Conservation (phyloP, 2,329 filamentous ascomycete genomes). For the Penicillium occitanis region DNA sequence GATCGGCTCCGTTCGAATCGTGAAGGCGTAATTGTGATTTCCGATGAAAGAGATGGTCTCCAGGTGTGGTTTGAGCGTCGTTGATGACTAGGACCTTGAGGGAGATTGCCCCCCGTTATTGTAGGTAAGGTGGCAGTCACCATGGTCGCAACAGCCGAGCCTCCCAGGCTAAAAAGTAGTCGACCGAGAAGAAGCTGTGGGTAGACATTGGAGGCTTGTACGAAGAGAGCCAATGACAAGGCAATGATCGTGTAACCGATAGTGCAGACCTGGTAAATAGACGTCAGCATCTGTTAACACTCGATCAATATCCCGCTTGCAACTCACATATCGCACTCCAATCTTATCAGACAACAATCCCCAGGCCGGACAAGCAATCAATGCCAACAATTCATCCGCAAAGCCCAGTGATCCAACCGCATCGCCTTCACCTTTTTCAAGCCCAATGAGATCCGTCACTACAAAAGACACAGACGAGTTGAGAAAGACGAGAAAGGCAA, state of each 20-base stretch:
- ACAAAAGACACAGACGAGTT: conserved; percentile 65
- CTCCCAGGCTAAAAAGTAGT: conserved; percentile 84
- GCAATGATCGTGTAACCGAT: conserved; percentile 81
- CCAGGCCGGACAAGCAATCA: conserved; percentile 52
- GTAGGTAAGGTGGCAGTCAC: conserved; percentile 89
- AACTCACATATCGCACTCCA: conserved; percentile 48
- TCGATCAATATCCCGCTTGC: background rate
- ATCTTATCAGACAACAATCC: conserved; percentile 52
- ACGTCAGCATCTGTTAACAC: background rate
- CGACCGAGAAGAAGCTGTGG: conserved; percentile 82
- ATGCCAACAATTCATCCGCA: conserved; percentile 50
- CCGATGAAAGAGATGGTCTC: conserved; percentile 57
- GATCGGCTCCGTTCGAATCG: conserved; percentile 36
- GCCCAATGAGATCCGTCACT: conserved; percentile 62
- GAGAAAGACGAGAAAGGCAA: conserved; percentile 65
- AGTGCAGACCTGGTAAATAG: conserved; percentile 51
- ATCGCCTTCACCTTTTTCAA: conserved; percentile 57
- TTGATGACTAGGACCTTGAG: conserved; percentile 23
- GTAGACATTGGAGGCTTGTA: conserved; percentile 84
- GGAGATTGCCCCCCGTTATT: conserved; percentile 49
- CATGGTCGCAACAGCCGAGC: conserved; percentile 95
- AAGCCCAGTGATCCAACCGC: conserved; percentile 58
- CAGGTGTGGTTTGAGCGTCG: conserved; percentile 29
- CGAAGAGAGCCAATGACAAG: conserved; percentile 72
- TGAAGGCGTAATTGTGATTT: conserved; percentile 59